Evolutionary conservation across 176 grass and related monocot species (phyloP), one percentile per base, ranked within the genome.

Genomic region (Avena eriantha): DNA sequence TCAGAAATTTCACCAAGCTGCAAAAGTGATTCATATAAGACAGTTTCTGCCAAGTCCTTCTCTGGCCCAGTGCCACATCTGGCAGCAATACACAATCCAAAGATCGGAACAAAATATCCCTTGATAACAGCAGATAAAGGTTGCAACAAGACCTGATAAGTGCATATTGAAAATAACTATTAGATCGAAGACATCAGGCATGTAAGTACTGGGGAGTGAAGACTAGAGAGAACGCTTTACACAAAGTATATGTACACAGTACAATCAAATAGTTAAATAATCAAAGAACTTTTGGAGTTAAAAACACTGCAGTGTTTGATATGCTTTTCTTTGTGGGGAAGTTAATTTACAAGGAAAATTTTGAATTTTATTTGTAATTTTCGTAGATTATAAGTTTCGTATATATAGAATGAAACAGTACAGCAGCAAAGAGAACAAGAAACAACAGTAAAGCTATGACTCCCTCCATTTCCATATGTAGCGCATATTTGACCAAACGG

Each of bases 101-200:
- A 98, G 77, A 98, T 98, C 58, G 93, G 86, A 76, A 98, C 86
- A 57, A 98, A 98, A 65, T 98, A 86, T 87, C 80, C 82, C 86
- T 90, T 95, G 71, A 95, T 86, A 90, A 98, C 81, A 85, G 36
- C 70, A 88, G 90, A 87, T 51, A 98, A 90, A 84, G 91, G 84
- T 83, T 85, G 81, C 3, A 73, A 79, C 81, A 92, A 91, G 85
- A 93, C 92, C 96, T 98, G 89, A 83, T 17, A 78, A 85, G 75
- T 49, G 86, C 69, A 80, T 31, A 71, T 31, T 67, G 3, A 88
- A 75, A 63, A 43, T 2, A 48, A 84, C 78, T 34, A 81, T 79
- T 81, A 84, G 71, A 39, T 63, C 39, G 7, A 41, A 41, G 39
- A 41, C 39, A 41, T 41, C 39, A 41, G 39, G 57, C 36, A 80